phyloP scores from a whole-genome alignment of 2,329 filamentous ascomycete genomes.

The Xylaria multiplex region DNA sequence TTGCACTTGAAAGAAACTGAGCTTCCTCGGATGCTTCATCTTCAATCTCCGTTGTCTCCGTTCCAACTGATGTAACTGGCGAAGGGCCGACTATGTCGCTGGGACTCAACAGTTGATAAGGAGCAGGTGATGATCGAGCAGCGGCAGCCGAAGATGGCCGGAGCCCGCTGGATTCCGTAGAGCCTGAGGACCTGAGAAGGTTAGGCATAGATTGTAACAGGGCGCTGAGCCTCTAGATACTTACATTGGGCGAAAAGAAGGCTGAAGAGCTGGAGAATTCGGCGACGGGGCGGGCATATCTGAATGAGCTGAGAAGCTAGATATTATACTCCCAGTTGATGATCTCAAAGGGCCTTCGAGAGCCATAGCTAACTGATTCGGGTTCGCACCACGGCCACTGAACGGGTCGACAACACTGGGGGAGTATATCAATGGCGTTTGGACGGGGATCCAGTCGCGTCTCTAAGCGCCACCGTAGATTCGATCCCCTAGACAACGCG shows the following conservation, averaged over 20 bases:
- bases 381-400: conserved; percentile 35
- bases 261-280: conserved; percentile 60
- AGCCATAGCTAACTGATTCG: conserved; percentile 58
- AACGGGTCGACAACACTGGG: conserved; percentile 34
- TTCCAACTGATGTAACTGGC: conserved; percentile 86
- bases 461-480: conserved; percentile 33
- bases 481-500: conserved; percentile 33
- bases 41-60: conserved; percentile 84
- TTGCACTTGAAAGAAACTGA: conserved; percentile 51
- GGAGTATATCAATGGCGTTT: conserved; percentile 33
- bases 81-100: conserved; percentile 81
- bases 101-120: conserved; percentile 68
- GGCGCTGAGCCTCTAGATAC: conserved; percentile 41
- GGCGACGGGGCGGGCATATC: conserved; percentile 67
- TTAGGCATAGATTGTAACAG: conserved; percentile 27
- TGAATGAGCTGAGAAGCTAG: conserved; percentile 62
- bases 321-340: conserved; percentile 67
- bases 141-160: conserved; percentile 62
- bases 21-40: conserved; percentile 76
- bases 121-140: conserved; percentile 60
- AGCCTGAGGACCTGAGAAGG: conserved; percentile 51
- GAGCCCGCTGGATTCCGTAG: conserved; percentile 59
- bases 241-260: conserved; percentile 64
- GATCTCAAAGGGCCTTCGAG: conserved; percentile 71
- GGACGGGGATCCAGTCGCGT: conserved; percentile 39